Percentiles rank a stretch among this genome's conserved stretches.
phyloP scores from a whole-genome alignment of 2,329 filamentous ascomycete genomes.

The Verticillium zaregamsianum region DNA sequence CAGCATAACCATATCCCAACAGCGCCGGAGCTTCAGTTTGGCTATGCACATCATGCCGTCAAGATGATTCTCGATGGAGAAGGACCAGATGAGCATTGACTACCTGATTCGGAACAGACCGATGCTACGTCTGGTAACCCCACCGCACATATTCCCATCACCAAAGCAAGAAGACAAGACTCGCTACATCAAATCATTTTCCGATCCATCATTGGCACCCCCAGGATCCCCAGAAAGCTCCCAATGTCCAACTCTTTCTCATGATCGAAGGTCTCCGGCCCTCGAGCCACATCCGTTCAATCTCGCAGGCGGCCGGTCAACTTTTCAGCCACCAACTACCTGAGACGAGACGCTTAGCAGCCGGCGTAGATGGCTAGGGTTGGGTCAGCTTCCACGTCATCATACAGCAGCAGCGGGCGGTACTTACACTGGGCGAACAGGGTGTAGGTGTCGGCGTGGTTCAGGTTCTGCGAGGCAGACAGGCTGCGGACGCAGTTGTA shows the following conservation, averaged over 20 bases:
- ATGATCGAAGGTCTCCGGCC: neutral
- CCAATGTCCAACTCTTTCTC: too few relatives aligned
- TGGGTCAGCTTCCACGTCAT: neutral
- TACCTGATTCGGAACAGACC: neutral
- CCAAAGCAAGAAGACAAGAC: neutral
- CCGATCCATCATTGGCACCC: neutral
- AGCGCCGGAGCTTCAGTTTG: too few relatives aligned
- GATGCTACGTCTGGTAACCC: neutral
- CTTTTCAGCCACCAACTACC: too few relatives aligned
- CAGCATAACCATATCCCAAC: too few relatives aligned
- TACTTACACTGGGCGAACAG: slow-evolving; percentile 27
- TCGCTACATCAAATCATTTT: neutral
- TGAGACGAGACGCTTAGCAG: slow-evolving; percentile 29
- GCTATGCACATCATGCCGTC: too few relatives aligned
- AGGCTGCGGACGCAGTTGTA: slow-evolving; percentile 47
- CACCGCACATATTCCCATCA: neutral
- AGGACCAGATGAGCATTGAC: neutral
- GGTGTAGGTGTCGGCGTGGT: slow-evolving; percentile 60
- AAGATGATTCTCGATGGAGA: too few relatives aligned
- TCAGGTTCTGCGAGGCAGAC: slow-evolving; percentile 44
- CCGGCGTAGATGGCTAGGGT: slow-evolving; percentile 27
- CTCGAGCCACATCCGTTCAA: neutral
- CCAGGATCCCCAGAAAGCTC: neutral
- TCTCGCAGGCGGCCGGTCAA: neutral
- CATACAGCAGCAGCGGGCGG: neutral